Base-by-base conservation (phyloP, 2,329 filamentous ascomycete species). In the Aspergillus alliaceus region DNA sequence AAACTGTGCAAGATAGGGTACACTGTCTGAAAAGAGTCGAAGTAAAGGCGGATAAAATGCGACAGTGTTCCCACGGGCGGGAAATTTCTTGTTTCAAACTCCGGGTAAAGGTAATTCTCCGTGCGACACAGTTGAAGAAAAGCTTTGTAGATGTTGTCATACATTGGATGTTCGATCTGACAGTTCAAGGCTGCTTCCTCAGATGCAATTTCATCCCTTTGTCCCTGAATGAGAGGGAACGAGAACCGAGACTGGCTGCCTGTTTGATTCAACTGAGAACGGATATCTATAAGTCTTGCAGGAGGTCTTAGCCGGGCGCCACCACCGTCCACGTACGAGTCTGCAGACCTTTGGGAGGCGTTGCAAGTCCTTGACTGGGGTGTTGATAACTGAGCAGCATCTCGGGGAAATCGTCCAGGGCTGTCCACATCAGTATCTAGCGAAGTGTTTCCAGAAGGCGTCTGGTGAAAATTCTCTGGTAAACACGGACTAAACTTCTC, bases 1-100 rank as follows among this genome's bases (percentile, higher is more conserved):
- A 72, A 58, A 42, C 64, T 59, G 59, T 78, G 77, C 32, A 77
- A 58, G 27, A 79, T 71, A 6, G 77, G 77, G 49, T 77, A 75
- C 48, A 72, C 69, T 2, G 70, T 61, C 40, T 78, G 73, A 31
- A 78, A 78, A 42, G 71, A 68, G 37, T 70, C 65, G 24, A 76
- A 72, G 60, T 74, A 79, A 22, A 67, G 64, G n/a, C 56, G 44
- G 44, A 78, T 59, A 40, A 74, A 76, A 20, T 51, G 54, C 22
- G 65, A 71, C 51, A 76, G 56, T 9, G 60, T 46, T 20, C 66
- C 57, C 15, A 57, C 54, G 8, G 52, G 54, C 2, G 72, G 74
- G 22, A 77, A 75, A 29, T 51, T 54, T 3, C 64, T 60, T 0
- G 68, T 64, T 29, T 72, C 69, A 46, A 74, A 76, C n/a, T 62